These are phyloP conservation scores for Tricholoma terreum DNA, from an alignment of 768 basidiomycete species.

Conservation along the genomic window DNA sequence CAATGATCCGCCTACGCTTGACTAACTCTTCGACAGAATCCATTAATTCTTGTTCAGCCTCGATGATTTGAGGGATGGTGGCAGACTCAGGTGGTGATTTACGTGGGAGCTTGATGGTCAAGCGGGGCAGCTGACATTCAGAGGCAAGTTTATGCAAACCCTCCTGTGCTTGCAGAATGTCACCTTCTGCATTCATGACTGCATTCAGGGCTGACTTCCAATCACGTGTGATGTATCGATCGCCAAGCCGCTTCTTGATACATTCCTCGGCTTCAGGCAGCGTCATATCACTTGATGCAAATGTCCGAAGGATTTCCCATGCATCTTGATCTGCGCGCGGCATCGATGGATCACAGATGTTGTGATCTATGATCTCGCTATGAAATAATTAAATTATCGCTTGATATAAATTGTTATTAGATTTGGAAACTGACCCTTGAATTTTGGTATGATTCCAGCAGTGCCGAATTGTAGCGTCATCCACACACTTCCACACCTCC, in stretches of 20 bases:
- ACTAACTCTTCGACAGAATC: conserved; percentile 12
- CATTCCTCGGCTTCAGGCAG: conserved; percentile 2
- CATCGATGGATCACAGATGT: background rate
- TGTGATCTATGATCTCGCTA: background rate
- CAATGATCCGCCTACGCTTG: no score
- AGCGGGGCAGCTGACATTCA: conserved; percentile 1
- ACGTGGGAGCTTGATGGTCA: background rate
- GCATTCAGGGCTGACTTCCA: conserved; percentile 9
- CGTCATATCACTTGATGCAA: conserved; percentile 6
- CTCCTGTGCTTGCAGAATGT: conserved; percentile 2
- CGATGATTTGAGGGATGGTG: no score
- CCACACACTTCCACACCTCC: conserved; percentile 29
- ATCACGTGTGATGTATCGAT: conserved; percentile 4
- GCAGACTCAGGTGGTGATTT: background rate
- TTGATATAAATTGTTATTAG: conserved; percentile 3
- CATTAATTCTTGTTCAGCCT: conserved; percentile 11
- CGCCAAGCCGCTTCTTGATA: conserved; percentile 5
- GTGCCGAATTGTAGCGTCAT: conserved; percentile 27
- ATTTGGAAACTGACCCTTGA: conserved; percentile 2
- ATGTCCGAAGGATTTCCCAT: conserved; percentile 6
- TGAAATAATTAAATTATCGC: background rate
- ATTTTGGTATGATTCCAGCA: no score
- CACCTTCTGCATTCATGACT: no score
- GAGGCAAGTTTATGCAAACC: conserved; percentile 1
- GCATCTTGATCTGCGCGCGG: conserved; percentile 1